A percentile compares a stretch with the other conserved stretches of the same genome.
Evolutionary conservation across 805 yeast species (phyloP).

Genomic region (fission yeast (Schizosaccharomyces pombe)): DNA sequence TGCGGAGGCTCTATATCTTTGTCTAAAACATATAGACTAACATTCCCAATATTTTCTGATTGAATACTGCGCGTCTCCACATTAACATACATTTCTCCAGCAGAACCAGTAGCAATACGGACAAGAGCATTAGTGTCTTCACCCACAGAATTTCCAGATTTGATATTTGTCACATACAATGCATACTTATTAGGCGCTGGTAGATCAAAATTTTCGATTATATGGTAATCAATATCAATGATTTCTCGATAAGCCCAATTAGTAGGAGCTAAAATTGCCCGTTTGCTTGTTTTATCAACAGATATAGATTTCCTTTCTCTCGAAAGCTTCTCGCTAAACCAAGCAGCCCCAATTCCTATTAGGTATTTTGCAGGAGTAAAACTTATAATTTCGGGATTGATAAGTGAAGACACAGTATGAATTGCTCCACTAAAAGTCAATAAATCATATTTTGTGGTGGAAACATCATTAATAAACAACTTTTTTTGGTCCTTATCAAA

Average conservation of each 20-base stretch:
- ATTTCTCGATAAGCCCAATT: background rate
- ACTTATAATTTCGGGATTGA: background rate
- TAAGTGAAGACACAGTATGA: background rate
- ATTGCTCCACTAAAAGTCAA: background rate
- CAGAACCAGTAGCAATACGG: background rate
- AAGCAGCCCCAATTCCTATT: background rate
- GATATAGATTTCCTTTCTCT: background rate
- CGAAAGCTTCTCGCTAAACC: background rate
- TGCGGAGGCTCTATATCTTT: background rate
- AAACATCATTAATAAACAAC: background rate
- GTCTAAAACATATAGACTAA: background rate
- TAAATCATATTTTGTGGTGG: background rate
- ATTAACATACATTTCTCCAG: background rate
- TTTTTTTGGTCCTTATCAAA: background rate
- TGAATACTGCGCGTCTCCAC: background rate
- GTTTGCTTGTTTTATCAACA: background rate
- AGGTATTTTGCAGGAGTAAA: background rate
- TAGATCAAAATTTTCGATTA: background rate
- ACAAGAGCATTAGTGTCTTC: background rate
- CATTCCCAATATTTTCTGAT: background rate
- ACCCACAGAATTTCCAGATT: too few relatives aligned
- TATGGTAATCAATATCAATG: background rate
- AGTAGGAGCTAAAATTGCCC: background rate
- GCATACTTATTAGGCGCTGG: background rate
- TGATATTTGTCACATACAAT: background rate